phyloP scores from a whole-genome alignment of 2,329 filamentous ascomycete species.

The Stromatinia cepivora region DNA sequence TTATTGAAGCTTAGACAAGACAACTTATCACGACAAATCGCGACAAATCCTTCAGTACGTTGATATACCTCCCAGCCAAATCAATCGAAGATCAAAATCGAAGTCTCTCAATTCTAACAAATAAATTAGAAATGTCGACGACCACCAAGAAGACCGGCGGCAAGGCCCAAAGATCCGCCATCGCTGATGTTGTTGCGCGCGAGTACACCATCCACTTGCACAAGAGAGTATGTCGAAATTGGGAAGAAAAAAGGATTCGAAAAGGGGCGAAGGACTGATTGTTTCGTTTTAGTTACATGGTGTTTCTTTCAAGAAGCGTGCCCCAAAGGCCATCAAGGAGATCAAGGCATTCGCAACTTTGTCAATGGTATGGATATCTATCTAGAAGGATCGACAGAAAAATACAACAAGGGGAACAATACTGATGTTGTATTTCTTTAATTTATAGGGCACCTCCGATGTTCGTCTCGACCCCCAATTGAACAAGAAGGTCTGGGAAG shows the following conservation, averaged over 20 bases:
- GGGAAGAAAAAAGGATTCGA: conserved; percentile 14
- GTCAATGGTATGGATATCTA: conserved; percentile 78
- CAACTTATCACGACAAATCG: conserved; percentile 33
- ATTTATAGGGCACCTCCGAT: conserved; percentile 81
- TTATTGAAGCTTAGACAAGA: conserved; percentile 26
- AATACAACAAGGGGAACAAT: conserved; percentile 1
- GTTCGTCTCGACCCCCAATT: conserved; percentile 97
- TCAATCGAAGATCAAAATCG: conserved; percentile 19
- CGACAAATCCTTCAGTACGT: conserved; percentile 37
- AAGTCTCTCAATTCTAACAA: conserved; percentile 19
- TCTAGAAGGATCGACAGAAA: not conserved
- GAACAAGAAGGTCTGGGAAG: conserved; percentile 99
- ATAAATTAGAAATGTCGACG: conserved; percentile 58
- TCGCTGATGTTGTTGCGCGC: conserved; percentile 97
- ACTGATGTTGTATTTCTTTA: conserved; percentile 30
- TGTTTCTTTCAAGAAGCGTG: conserved; percentile 99
- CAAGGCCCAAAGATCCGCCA: conserved; percentile 82
- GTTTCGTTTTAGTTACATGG: conserved; percentile 75
- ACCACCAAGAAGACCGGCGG: conserved; percentile 67
- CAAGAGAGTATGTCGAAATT: conserved; percentile 81
- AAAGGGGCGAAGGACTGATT: conserved; percentile 49
- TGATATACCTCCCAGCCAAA: conserved; percentile 7
- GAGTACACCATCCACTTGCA: conserved; percentile 99
- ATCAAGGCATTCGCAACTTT: conserved; percentile 91
- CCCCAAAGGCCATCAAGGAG: conserved; percentile 98